Evolutionary conservation across 1,139 yeast species (phyloP).

Genomic region (Debaryomyces fabryi): DNA sequence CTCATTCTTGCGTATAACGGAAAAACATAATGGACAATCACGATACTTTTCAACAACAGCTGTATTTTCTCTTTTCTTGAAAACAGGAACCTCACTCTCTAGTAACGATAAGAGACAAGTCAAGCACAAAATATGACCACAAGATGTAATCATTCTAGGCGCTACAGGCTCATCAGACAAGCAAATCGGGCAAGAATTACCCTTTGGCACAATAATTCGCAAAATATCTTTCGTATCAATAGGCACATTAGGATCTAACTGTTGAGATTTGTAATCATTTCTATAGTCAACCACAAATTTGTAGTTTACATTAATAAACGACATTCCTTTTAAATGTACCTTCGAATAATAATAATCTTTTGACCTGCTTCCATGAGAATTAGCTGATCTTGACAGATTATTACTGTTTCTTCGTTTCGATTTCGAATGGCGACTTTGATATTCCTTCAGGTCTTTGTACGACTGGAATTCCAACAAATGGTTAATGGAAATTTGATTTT

Average conservation of each 20-base stretch:
- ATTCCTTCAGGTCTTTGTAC: conserved; percentile 53
- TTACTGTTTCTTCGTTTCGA: conserved; percentile 21
- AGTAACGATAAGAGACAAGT: conserved; percentile 77
- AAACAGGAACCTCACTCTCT: conserved; percentile 54
- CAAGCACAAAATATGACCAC: conserved; percentile 91
- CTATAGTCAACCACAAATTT: conserved; percentile 74
- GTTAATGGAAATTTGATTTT: conserved; percentile 61
- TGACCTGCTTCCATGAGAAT: conserved; percentile 9
- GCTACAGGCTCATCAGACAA: conserved; percentile 82
- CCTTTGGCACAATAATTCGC: conserved; percentile 72
- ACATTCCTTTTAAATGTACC: conserved; percentile 62
- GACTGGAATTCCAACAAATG: conserved; percentile 66
- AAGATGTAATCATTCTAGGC: conserved; percentile 85
- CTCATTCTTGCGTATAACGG: conserved; percentile 58
- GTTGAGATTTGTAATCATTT: conserved; percentile 57
- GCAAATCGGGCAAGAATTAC: conserved; percentile 90
- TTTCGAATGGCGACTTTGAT: conserved; percentile 22
- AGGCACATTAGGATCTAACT: conserved; percentile 74
- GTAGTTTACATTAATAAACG: conserved; percentile 82
- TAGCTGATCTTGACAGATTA: conserved; percentile 11
- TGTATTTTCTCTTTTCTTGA: conserved; percentile 37
- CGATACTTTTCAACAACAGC: conserved; percentile 56
- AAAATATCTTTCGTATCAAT: conserved; percentile 63
- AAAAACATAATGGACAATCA: conserved; percentile 87
- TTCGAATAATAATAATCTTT: conserved; percentile 16